phyloP scores from a whole-genome alignment of 306 rosid species.

The Corylus heterophylla region DNA sequence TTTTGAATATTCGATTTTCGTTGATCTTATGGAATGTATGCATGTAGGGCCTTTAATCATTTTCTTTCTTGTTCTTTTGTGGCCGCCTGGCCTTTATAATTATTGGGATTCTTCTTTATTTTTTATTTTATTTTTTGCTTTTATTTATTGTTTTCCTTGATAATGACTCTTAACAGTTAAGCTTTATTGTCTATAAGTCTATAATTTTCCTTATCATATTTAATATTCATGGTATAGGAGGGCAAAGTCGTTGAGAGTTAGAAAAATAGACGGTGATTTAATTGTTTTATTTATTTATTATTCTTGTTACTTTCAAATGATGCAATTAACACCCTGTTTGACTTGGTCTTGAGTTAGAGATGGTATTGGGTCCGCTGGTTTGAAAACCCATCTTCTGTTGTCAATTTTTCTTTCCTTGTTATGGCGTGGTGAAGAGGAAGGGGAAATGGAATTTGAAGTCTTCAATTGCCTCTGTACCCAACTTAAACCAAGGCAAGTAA shows the following conservation, averaged over 20 bases:
- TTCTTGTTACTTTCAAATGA: background rate
- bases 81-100: slow-evolving; percentile 18
- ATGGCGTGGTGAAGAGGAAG: background rate
- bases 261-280: no score
- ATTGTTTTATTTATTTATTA: background rate
- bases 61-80: slow-evolving; percentile 29
- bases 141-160: slow-evolving; percentile 13
- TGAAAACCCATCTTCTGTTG: background rate
- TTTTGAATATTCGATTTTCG: slow-evolving; percentile 24
- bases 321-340: slow-evolving; percentile 1
- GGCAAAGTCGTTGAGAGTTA: background rate
- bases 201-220: background rate
- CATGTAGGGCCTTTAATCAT: slow-evolving; percentile 36
- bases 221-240: background rate
- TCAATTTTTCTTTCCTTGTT: background rate
- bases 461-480: background rate
- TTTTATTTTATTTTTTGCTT: background rate
- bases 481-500: background rate
- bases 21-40: slow-evolving; percentile 29
- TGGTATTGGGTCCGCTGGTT: background rate
- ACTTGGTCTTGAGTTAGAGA: slow-evolving; percentile 1
- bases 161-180: slow-evolving; percentile 33
- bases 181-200: background rate
- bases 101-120: slow-evolving; percentile 1
- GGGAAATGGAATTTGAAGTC: slow-evolving; percentile 18